Conservation (phyloP, 2,329 filamentous ascomycete species). For the Fusarium austroafricanum region DNA sequence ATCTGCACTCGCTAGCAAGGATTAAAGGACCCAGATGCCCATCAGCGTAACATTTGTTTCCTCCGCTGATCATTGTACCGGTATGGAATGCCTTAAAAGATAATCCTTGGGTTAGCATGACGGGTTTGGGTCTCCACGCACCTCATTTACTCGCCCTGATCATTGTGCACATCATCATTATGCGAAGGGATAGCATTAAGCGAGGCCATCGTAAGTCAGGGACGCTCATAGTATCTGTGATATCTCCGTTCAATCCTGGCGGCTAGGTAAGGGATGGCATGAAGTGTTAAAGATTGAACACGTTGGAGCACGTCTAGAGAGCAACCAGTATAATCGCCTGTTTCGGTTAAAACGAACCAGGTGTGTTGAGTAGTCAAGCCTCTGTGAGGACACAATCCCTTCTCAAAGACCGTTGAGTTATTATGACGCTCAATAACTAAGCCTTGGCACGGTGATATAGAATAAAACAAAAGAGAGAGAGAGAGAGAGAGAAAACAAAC, state of each 20-base stretch:
- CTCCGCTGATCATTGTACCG: conserved; percentile 20
- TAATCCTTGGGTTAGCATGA: conserved; percentile 20
- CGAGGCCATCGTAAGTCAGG: not conserved
- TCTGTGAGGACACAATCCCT: not conserved
- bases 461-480: no score
- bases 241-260: not conserved
- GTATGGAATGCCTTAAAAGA: conserved; percentile 7
- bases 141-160: conserved; percentile 2
- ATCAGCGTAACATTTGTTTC: conserved; percentile 27
- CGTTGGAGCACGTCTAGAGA: not conserved
- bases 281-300: not conserved
- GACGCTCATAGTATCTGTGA: not conserved
- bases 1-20: conserved; percentile 13
- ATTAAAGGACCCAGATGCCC: conserved; percentile 6
- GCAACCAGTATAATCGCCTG: not conserved
- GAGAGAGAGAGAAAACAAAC: no score
- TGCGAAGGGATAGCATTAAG: not conserved
- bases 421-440: not conserved
- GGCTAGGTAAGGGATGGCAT: not conserved
- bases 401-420: no score
- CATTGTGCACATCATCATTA: not conserved
- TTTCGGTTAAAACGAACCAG: no score
- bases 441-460: no score
- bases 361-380: no score
- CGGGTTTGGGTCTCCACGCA: conserved; percentile 4